Conservation (phyloP, 2,329 filamentous ascomycete species). For the Nigrograna mackinnonii region DNA sequence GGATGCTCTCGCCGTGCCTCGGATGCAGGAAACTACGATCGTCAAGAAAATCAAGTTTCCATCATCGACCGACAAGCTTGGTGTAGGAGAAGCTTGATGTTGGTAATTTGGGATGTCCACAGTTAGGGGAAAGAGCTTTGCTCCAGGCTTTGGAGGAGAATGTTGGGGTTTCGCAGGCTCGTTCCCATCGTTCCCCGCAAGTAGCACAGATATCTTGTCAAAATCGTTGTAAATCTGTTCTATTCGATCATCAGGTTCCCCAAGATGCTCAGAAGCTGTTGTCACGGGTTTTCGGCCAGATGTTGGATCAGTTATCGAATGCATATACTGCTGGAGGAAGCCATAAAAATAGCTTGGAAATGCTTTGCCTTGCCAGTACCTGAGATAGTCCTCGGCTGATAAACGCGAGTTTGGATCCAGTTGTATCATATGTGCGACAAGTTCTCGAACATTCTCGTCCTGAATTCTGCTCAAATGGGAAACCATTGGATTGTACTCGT, state of each 20-base stretch:
- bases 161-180: slow-evolving; percentile 36
- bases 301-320: slow-evolving; percentile 87
- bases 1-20: slow-evolving; percentile 87
- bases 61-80: slow-evolving; percentile 73
- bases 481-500: slow-evolving; percentile 86
- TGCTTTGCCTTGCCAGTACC: slow-evolving; percentile 88
- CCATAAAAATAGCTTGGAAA: slow-evolving; percentile 98
- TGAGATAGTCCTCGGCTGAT: slow-evolving; percentile 89
- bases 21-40: slow-evolving; percentile 82
- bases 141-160: slow-evolving; percentile 41
- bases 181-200: slow-evolving; percentile 70
- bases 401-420: slow-evolving; percentile 90
- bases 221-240: slow-evolving; percentile 93
- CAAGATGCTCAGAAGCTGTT: slow-evolving; percentile 70
- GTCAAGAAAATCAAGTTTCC: slow-evolving; percentile 92
- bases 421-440: slow-evolving; percentile 96
- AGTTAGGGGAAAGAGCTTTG: slow-evolving; percentile 75
- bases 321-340: slow-evolving; percentile 98
- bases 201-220: slow-evolving; percentile 95
- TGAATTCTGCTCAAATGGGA: slow-evolving; percentile 84
- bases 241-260: slow-evolving; percentile 91
- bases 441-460: slow-evolving; percentile 81
- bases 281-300: slow-evolving; percentile 75
- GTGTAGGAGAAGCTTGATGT: slow-evolving; percentile 65
- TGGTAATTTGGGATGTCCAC: slow-evolving; percentile 87